Conservation (phyloP, 441 rosid species). For the Gossypium schwendimanii region DNA sequence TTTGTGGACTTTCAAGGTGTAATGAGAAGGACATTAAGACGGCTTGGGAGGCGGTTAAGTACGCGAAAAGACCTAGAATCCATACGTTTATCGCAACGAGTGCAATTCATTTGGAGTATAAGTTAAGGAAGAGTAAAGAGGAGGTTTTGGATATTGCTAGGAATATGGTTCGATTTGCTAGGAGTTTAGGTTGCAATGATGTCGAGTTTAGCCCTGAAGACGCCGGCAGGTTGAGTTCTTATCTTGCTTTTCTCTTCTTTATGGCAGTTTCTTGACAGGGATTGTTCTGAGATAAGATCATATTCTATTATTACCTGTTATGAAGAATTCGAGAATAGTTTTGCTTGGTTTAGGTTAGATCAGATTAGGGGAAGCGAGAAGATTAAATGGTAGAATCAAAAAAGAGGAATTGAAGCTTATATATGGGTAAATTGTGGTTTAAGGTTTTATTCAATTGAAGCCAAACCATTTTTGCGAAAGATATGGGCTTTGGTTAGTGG, state of each 20-base stretch:
- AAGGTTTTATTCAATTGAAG: not conserved
- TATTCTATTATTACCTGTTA: not conserved
- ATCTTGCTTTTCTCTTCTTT: not conserved
- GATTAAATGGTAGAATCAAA: not conserved
- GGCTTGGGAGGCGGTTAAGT: slow-evolving; percentile 87
- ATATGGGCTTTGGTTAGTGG: too few species aligned
- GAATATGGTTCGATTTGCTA: slow-evolving; percentile 53
- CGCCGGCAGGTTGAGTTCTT: slow-evolving; percentile 62
- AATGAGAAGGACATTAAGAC: slow-evolving; percentile 66
- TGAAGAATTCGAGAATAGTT: not conserved
- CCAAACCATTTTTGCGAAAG: not conserved
- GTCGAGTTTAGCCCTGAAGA: slow-evolving; percentile 92
- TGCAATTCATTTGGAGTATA: slow-evolving; percentile 70
- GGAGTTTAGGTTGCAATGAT: slow-evolving; percentile 77
- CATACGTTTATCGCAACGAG: slow-evolving; percentile 86
- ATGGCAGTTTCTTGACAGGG: not conserved
- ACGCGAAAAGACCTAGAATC: slow-evolving; percentile 72
- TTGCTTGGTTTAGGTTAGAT: not conserved
- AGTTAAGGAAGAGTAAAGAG: slow-evolving; percentile 63
- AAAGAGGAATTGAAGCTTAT: not conserved
- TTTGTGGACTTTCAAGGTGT: slow-evolving; percentile 80
- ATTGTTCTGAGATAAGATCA: not conserved
- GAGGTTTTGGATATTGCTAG: slow-evolving; percentile 70
- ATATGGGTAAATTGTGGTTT: not conserved
- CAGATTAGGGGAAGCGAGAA: not conserved